Percentiles rank a stretch among this genome's conserved stretches.
Conservation (phyloP, 192 early-diverging fungal species). For the Cetraspora pellucida region DNA sequence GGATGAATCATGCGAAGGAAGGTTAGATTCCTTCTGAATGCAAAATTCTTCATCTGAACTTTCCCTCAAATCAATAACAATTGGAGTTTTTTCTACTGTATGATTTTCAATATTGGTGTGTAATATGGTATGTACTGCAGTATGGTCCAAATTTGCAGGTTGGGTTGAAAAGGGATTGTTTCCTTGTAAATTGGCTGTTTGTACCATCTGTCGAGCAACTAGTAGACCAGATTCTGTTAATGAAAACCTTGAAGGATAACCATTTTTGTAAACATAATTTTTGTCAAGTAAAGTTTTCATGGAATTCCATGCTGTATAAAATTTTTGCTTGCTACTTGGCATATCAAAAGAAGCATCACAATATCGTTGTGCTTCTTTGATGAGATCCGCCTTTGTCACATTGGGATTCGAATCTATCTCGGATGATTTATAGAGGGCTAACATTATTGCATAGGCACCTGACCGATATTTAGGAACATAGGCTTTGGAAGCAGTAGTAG, state of each 20-base stretch:
- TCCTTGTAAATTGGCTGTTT: constrained; percentile 41
- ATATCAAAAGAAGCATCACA: constrained; percentile 70
- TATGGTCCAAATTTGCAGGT: not conserved
- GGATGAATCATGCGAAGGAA: not conserved
- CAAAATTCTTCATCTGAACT: too few relatives aligned
- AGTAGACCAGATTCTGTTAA: constrained; percentile 73
- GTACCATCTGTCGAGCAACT: constrained; percentile 57
- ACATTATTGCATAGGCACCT: constrained; percentile 79
- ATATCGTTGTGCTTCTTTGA: constrained; percentile 62
- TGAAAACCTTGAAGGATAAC: constrained; percentile 61
- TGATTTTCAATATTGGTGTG: not conserved
- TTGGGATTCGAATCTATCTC: constrained; percentile 34
- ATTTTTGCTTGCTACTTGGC: constrained; percentile 43
- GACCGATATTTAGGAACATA: constrained; percentile 82
- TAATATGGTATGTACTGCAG: not conserved
- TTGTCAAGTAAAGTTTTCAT: constrained; percentile 76
- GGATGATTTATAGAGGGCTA: constrained; percentile 55
- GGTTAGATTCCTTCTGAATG: too few relatives aligned
- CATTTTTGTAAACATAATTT: constrained; percentile 64
- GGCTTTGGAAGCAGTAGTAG: constrained; percentile 27
- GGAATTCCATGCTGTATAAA: constrained; percentile 77
- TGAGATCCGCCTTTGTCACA: constrained; percentile 71
- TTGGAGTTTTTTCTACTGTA: not conserved
- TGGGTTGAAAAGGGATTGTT: constrained; percentile 26
- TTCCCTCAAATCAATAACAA: too few relatives aligned